Base-by-base conservation (phyloP, 2,329 filamentous ascomycete species). In the Lecanicillium sp. region DNA sequence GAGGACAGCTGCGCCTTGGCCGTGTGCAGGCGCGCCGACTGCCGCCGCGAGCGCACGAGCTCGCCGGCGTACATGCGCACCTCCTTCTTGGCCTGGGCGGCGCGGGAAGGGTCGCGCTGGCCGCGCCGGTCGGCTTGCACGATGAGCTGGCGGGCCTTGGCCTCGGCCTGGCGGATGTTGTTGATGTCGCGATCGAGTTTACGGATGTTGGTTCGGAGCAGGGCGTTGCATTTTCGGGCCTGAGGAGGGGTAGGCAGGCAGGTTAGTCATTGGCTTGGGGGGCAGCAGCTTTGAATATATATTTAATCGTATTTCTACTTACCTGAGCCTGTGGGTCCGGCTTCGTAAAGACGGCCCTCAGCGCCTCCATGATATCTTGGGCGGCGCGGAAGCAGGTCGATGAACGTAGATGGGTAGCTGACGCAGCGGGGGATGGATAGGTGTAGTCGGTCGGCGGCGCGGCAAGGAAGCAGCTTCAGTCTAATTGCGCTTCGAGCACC, bases 291-390 rank as follows among this genome's bases (percentile, higher is more conserved):
- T 27, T 17, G 14, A 24, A n/a, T 23, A 21, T 9, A 12, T n/a
- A 1, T 4, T 15, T 10, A 39, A 11, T 12, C 12, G 10, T 12
- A 12, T 9, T 19, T 20, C 12, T 11, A 57, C 74, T 56, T 73
- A 95, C 91, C 78, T 98, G 91, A 54, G 86, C 86, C 67, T 94
- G 86, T 37, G 93, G 93, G 63, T 95, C 90, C 30, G 93, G 91
- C 69, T 89, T 91, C 67, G 83, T 89, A 70, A 97, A 91, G 60
- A 96, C 82, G 51, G 84, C 76, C 67, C 83, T 88, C 64, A 97
- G 75, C 36, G 86, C 79, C 73, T 97, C 89, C 93, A 97, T 97
- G 61, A 58, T 67, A n/a, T 15, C 8, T 19, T 8, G 7, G 62
- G 57, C 14, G 46, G 55, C 35, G 36, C 45, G 43, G 50, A 26